These are phyloP conservation scores for Ambrosiella xylebori DNA, from an alignment of 2,329 filamentous ascomycete genomes.

Conservation along the genomic window DNA sequence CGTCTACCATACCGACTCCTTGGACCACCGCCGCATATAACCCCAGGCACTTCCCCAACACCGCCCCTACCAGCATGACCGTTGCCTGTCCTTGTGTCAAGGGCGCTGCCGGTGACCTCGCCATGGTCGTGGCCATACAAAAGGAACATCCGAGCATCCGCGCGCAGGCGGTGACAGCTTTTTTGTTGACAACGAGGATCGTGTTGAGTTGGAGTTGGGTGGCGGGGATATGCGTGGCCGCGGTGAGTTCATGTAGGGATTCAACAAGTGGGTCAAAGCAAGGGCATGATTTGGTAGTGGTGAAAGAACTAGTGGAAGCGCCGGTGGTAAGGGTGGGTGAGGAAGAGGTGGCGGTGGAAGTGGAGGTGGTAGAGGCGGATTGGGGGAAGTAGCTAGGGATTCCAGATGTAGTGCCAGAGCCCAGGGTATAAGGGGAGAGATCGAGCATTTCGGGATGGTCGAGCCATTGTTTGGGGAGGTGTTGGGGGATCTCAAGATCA, in stretches of 20 bases:
- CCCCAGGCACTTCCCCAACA: background rate
- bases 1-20: background rate
- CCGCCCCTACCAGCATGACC: constrained; percentile 24
- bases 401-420: background rate
- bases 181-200: constrained; percentile 28
- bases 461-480: constrained; percentile 16
- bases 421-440: background rate
- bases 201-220: constrained; percentile 25
- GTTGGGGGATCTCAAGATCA: constrained; percentile 4
- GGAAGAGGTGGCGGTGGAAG: background rate
- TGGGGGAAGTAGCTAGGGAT: background rate
- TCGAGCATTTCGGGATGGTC: constrained; percentile 15
- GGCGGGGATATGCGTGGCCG: constrained; percentile 22
- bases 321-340: background rate
- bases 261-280: constrained; percentile 19
- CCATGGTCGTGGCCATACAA: constrained; percentile 22
- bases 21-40: background rate
- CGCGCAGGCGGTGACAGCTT: constrained; percentile 31
- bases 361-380: background rate
- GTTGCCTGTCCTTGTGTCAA: constrained; percentile 26
- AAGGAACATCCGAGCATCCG: constrained; percentile 28
- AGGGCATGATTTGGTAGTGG: background rate
- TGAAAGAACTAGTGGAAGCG: background rate
- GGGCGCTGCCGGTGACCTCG: too few relatives aligned
- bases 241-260: constrained; percentile 30